Base-by-base conservation (phyloP, 1,139 yeast species). In the Protomyces lactucae-debilis region DNA sequence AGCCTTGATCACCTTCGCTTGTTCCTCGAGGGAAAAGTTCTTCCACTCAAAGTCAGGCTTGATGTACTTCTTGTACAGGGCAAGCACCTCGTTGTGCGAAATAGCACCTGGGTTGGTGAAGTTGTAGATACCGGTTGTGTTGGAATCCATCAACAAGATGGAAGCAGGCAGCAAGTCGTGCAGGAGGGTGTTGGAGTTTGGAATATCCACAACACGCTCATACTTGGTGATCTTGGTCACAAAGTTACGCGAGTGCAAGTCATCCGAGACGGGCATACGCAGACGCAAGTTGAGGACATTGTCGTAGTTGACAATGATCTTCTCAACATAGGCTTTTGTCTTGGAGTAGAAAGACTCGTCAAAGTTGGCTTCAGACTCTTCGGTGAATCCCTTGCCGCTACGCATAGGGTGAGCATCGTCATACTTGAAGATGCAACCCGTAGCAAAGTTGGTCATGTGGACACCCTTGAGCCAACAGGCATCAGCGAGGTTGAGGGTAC, bases 401-500 rank as follows among this genome's bases (percentile, higher is more conserved):
- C 64, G 53, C 64, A 59, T 59, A 1, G 64, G 64, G 36, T 59
- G 64, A 10, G 64, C 64, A 3, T 59, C 64, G 21, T 59, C 64
- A 23, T 59, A 59, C 45, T 59, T 59, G 64, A 52, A 59, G 64
- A 59, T 59, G 40, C 64, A 59, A 25, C 64, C 64, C 12, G 64
- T 59, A 10, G 64, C 64, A 28, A 59, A 59, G 57, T 59, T 59
- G 37, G 64, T 59, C 53, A 59, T 39, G 53, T 59, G 64, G n/a
- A 59, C 57, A 9, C 64, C 64, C 45, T 52, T 52, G 40, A 59
- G 18, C 57, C 57, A 59, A 35, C 64, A 59, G 23, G 81, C 84
- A 2, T 74, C 73, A 1, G 76, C 71, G 59, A 87, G 73, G 9
- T 76, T 73, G 64, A 88, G 78, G 52, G 76, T 73, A 18, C 97